phyloP scores from a whole-genome alignment of 1,284 basidiomycete genomes.

The Melampsora americana region DNA sequence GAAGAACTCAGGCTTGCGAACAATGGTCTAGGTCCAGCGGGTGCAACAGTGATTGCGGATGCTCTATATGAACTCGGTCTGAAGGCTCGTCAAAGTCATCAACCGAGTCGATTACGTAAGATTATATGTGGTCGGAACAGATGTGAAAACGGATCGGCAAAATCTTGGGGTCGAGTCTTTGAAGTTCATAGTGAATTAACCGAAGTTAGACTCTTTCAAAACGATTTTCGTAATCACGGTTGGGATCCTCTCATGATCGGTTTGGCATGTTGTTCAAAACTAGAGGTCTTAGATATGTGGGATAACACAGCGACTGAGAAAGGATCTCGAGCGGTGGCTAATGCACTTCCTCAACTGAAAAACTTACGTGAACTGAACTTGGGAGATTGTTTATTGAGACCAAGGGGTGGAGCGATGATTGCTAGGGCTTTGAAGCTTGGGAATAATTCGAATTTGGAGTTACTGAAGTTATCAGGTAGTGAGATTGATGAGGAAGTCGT shows the following conservation, averaged over 20 bases:
- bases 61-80: constrained; percentile 77
- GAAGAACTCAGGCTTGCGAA: constrained; percentile 88
- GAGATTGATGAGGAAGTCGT: constrained; percentile 74
- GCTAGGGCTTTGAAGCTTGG: constrained; percentile 63
- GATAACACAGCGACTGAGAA: constrained; percentile 86
- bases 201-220: constrained; percentile 91
- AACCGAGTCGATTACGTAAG: constrained; percentile 68
- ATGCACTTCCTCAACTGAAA: constrained; percentile 69
- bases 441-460: constrained; percentile 69
- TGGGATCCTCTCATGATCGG: constrained; percentile 77
- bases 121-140: constrained; percentile 93
- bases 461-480: constrained; percentile 80
- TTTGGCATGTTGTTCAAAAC: constrained; percentile 65
- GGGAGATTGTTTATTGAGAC: constrained; percentile 83
- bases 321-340: constrained; percentile 72
- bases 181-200: constrained; percentile 73
- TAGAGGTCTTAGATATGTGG: constrained; percentile 83
- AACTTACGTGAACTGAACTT: constrained; percentile 74
- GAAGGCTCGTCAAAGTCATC: constrained; percentile 65
- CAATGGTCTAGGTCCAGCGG: constrained; percentile 92
- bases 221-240: constrained; percentile 92
- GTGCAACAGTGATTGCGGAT: constrained; percentile 78
- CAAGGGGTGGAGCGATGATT: constrained; percentile 63
- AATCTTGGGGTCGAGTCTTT: constrained; percentile 81
- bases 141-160: constrained; percentile 83